Evolutionary conservation across 1,139 yeast species (phyloP), one percentile per base, ranked within the genome.

Genomic region (Kazachstania sp.): DNA sequence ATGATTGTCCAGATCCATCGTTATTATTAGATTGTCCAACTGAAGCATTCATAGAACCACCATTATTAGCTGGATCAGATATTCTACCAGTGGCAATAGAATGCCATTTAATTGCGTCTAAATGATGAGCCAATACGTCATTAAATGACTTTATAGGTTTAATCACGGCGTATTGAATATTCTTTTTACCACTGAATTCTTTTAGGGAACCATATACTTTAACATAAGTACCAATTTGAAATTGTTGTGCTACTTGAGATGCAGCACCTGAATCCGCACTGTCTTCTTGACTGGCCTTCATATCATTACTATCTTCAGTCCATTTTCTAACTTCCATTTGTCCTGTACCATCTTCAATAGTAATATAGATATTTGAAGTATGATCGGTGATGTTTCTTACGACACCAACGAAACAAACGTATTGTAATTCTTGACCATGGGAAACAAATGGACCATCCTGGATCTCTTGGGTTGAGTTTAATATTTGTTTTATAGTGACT

Each of bases 301-400:
- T 62, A 40, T 71, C 72, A 34, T 51, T 54, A 5, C 66, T 59
- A 45, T 79, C 80, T 52, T 81, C 81, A 43, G 78, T 70, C 90
- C 94, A 86, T 54, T 76, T 75, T 55, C 85, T 76, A 39, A 85
- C 75, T 41, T 83, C 87, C 20, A 81, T 70, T 3, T 79, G 72
- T 0, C 95, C 95, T 0, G 96, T 84, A 3, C 95, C 95, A 61
- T 90, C 97, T 58, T 87, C 95, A 18, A 87, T 61, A 28, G 81
- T 76, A 49, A 84, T 66, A 13, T 71, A 68, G 37, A 81, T 68
- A 48, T 66, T 67, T 19, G 82, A 72, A 0, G 82, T 73, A 44
- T 75, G 74, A 46, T 77, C 78, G 13, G 73, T 74, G 26, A 83
- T 75, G 49, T 76, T 75, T 56, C 88, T 72, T 38, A 83, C 72